Conservation (phyloP, 2,329 filamentous ascomycete species). For the Ophioceras dolichostomum region DNA sequence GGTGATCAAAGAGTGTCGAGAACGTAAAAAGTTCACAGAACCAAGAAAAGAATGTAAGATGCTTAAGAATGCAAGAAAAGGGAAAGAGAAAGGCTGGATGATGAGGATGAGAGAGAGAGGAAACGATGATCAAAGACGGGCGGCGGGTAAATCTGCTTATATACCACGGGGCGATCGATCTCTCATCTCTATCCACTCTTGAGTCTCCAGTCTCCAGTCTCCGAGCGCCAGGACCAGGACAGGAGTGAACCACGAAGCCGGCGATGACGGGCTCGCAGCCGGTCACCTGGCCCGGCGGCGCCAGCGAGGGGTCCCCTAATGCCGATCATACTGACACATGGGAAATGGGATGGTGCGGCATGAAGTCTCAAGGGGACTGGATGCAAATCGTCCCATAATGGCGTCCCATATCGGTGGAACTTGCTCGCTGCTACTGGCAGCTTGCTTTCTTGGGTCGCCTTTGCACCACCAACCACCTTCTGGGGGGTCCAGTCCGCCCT, state of each 20-base stretch:
- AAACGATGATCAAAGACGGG: not conserved
- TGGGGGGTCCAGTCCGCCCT: no score
- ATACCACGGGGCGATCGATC: no score
- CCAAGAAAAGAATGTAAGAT: constrained; percentile 11
- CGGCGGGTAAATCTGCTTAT: not conserved
- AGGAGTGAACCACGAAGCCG: not conserved
- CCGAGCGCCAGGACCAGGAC: no score
- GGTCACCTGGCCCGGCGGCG: no score
- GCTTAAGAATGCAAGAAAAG: constrained; percentile 6
- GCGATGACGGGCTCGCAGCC: not conserved
- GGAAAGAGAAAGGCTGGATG: not conserved
- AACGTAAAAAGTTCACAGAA: constrained; percentile 18
- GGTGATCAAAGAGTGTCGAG: not conserved
- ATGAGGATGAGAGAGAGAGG: constrained; percentile 6
- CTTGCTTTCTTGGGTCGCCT: not conserved
- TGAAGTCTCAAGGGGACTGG: not conserved
- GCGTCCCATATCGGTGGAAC: not conserved
- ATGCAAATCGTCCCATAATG: not conserved
- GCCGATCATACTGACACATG: constrained; percentile 2
- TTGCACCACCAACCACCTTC: no score
- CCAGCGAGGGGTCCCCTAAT: no score
- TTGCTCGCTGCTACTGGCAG: not conserved
- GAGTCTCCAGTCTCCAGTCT: no score
- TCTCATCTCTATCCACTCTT: no score
- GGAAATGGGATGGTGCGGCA: constrained; percentile 1